Evolutionary conservation across 345 rosid species (phyloP).

Genomic region (Clausena lansium): DNA sequence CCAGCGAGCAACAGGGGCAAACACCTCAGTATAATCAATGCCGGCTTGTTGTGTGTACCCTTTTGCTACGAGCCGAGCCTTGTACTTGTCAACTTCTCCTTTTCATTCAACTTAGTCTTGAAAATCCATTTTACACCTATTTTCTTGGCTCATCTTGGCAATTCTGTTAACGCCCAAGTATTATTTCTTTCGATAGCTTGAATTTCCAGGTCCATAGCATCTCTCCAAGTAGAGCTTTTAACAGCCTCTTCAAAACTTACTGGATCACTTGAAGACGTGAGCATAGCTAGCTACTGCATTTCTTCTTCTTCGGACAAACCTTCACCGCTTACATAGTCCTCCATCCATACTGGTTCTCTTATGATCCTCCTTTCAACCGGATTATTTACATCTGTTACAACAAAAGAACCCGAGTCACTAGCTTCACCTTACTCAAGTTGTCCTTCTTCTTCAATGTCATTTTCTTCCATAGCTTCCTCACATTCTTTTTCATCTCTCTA

Average conservation of each 20-base stretch:
- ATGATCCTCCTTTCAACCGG: neutral
- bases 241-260: neutral
- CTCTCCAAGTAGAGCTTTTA: neutral
- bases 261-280: neutral
- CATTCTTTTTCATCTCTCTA: too few species aligned
- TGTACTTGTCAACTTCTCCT: neutral
- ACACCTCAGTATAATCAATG: neutral
- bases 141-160: neutral
- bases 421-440: too few species aligned
- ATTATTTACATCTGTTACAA: too few species aligned
- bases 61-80: too few species aligned
- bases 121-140: neutral
- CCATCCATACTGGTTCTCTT: slow-evolving; percentile 2
- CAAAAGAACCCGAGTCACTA: too few species aligned
- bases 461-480: too few species aligned
- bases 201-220: neutral
- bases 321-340: neutral
- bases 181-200: neutral
- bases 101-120: neutral
- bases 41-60: neutral
- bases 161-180: neutral
- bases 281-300: neutral
- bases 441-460: too few species aligned
- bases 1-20: neutral
- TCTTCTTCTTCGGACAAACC: neutral